A percentile compares a stretch with the other conserved stretches of the same genome.
phyloP scores from a whole-genome alignment of 164 flowering plant species.

The Stephania yunnanensis region DNA sequence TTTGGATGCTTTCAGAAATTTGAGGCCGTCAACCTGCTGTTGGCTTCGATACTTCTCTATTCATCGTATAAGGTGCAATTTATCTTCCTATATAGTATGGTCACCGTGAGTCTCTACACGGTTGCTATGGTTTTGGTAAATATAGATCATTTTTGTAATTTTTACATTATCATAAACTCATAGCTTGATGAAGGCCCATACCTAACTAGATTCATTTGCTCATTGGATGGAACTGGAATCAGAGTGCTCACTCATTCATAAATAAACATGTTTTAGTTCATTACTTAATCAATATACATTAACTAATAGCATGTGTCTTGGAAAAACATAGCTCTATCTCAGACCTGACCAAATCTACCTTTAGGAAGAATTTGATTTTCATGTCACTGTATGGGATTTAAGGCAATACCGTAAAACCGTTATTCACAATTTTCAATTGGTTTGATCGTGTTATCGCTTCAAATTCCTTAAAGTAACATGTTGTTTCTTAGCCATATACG shows the following conservation, averaged over 20 bases:
- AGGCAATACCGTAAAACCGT: neutral
- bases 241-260: neutral
- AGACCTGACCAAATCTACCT: neutral
- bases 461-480: neutral
- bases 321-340: neutral
- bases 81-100: constrained; percentile 10
- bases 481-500: neutral
- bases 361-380: neutral
- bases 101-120: neutral
- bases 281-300: neutral
- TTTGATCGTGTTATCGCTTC: neutral
- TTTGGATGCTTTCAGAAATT: constrained; percentile 51
- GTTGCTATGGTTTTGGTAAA: neutral
- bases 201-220: neutral
- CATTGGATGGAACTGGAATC: neutral
- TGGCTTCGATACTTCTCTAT: constrained; percentile 74
- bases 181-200: neutral
- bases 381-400: neutral
- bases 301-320: neutral
- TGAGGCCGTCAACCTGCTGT: constrained; percentile 77
- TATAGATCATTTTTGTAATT: neutral
- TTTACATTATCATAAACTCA: neutral
- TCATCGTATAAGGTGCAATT: constrained; percentile 77
- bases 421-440: neutral
- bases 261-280: neutral